phyloP scores from a whole-genome alignment of 1,284 basidiomycete species.

The Naganishia cerealis region DNA sequence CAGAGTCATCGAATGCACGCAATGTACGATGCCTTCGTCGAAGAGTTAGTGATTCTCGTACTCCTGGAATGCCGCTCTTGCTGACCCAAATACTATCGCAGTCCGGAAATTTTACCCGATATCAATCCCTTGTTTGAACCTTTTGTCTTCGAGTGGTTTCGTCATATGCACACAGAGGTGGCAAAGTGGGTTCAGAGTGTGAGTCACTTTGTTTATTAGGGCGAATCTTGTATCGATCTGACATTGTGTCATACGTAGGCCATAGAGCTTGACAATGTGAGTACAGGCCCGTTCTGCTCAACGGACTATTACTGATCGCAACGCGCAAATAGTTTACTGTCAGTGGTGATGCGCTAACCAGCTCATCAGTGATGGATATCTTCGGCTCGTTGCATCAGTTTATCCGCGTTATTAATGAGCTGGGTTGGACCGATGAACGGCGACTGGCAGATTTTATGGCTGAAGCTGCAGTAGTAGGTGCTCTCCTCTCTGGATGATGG shows the following conservation, averaged over 20 bases:
- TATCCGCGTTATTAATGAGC: constrained; percentile 78
- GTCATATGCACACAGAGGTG: constrained; percentile 86
- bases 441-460: constrained; percentile 90
- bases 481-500: background rate
- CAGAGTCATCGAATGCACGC: constrained; percentile 49
- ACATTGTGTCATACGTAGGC: constrained; percentile 58
- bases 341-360: constrained; percentile 66
- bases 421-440: constrained; percentile 88
- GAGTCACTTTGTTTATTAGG: constrained; percentile 46
- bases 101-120: constrained; percentile 59
- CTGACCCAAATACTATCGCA: background rate
- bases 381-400: constrained; percentile 92
- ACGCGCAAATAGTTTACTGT: constrained; percentile 24
- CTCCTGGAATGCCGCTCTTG: background rate
- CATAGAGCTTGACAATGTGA: constrained; percentile 79
- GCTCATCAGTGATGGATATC: constrained; percentile 92
- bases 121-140: constrained; percentile 77
- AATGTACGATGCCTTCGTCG: constrained; percentile 53
- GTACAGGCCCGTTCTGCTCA: constrained; percentile 20
- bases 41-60: constrained; percentile 60
- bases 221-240: background rate
- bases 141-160: constrained; percentile 84
- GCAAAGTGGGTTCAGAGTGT: constrained; percentile 90
- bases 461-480: constrained; percentile 70
- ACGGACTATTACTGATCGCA: constrained; percentile 36